Conservation (phyloP, 1,284 basidiomycete species). For the Puccinia novopanici region DNA sequence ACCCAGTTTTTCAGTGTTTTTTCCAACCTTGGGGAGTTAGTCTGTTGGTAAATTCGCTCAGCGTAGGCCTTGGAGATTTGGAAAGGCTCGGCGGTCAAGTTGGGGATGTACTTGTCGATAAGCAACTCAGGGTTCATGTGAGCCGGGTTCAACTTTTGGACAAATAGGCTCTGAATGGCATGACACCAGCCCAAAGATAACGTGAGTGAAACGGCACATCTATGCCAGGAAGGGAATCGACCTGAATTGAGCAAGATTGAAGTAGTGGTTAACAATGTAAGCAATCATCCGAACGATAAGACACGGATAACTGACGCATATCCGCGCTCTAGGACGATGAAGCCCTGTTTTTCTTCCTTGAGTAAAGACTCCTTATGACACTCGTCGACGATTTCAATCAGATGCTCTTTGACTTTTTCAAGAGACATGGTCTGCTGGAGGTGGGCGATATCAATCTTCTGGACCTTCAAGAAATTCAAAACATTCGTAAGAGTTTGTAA, state of each 20-base stretch:
- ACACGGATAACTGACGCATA: slow-evolving; percentile 64
- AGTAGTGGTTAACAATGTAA: background rate
- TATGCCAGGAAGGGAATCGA: slow-evolving; percentile 93
- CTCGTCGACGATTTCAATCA: slow-evolving; percentile 82
- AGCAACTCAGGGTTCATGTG: slow-evolving; percentile 89
- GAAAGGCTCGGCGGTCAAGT: slow-evolving; percentile 93
- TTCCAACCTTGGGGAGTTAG: slow-evolving; percentile 76
- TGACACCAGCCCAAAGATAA: slow-evolving; percentile 96
- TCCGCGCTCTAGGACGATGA: slow-evolving; percentile 91
- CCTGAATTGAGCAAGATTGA: background rate
- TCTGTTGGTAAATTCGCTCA: slow-evolving; percentile 92
- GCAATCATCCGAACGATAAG: background rate
- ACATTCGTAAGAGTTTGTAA: slow-evolving; percentile 93
- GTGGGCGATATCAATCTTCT: slow-evolving; percentile 95
- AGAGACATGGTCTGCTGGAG: slow-evolving; percentile 77
- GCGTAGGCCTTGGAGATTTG: slow-evolving; percentile 85
- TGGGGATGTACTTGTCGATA: slow-evolving; percentile 92
- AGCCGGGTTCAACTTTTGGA: slow-evolving; percentile 93
- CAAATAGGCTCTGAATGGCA: slow-evolving; percentile 92
- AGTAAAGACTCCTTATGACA: slow-evolving; percentile 73
- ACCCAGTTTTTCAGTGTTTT: slow-evolving; percentile 93
- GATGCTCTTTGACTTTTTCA: slow-evolving; percentile 88
- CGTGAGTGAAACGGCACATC: slow-evolving; percentile 99
- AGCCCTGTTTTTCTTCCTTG: slow-evolving; percentile 75
- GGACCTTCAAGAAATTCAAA: slow-evolving; percentile 90